Evolutionary conservation across 164 flowering plant genomes (phyloP), one percentile per base, ranked within the genome.

Genomic region (Piper longum): DNA sequence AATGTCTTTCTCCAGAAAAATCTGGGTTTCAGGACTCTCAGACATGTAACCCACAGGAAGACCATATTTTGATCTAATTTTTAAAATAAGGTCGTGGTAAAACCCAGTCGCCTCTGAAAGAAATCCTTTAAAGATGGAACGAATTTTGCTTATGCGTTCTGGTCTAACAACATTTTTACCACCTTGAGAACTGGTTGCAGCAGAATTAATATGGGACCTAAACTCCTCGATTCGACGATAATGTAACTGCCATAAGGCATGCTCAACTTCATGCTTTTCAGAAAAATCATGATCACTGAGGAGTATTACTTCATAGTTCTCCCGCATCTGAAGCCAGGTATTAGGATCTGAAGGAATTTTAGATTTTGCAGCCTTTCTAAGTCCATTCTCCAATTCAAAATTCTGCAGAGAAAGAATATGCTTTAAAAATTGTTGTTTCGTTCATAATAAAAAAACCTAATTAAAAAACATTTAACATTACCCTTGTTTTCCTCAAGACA

Each of bases 61-160:
- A 59, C 97, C 96, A 85, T 86, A 87, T 63, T 89, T 95, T 16
- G 91, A 76, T 80, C 88, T 86, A 57, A 91, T 83, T 66, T 89
- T 91, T 79, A 89, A 61, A 60, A 91, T 87, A n/a, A 95, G 74
- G 72, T 95, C 99, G 79, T 95, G 97, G 69, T 95, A 95, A 77
- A 91, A 95, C 42, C 99, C 99, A 65, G 91, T 85, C 16, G 97
- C 95, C 70, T 95, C 97, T 1, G 97, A 84, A 43, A 95, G 93
- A 59, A 95, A 95, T 44, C 85, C 77, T 74, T 88, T 95, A 51
- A 95, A 82, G 71, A 86, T 95, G 58, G 84, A 68, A 14, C 86
- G 83, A 40, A 91, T 83, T 74, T 85, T 91, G 61, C 83, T 68
- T 60, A 83, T 66, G 61, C 89, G 79, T 52, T 87, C 95, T 60